phyloP scores from a whole-genome alignment of 140 eudicot genomes.

The Erigeron philadelphicus region DNA sequence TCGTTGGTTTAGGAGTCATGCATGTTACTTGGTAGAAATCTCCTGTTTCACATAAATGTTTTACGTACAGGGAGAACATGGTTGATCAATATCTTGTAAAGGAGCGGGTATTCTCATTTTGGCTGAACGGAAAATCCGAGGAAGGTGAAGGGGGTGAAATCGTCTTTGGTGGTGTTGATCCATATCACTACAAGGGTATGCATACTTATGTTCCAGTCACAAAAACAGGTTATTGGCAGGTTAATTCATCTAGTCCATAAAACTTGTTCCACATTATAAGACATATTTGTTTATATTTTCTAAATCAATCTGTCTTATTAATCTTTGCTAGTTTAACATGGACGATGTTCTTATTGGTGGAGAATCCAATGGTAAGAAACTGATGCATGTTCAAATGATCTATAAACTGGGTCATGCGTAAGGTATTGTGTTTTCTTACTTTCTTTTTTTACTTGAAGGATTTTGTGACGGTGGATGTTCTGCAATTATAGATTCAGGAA shows the following conservation, averaged over 20 bases:
- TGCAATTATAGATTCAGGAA: constrained; percentile 79
- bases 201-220: constrained; percentile 19
- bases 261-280: not conserved
- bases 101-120: constrained; percentile 9
- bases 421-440: not conserved
- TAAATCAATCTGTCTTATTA: not conserved
- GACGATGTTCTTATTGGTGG: constrained; percentile 10
- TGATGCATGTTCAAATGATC: not conserved
- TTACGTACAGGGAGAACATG: constrained; percentile 16
- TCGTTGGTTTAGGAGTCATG: not conserved
- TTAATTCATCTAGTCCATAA: not conserved
- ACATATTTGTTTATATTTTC: not conserved
- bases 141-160: constrained; percentile 21
- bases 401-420: not conserved
- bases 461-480: constrained; percentile 42
- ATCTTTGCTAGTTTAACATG: constrained; percentile 16
- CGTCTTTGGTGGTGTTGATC: constrained; percentile 17
- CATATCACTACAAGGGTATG: constrained; percentile 18
- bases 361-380: constrained; percentile 4
- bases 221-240: constrained; percentile 18
- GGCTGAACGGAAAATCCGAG: constrained; percentile 12
- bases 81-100: constrained; percentile 10
- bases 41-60: not conserved
- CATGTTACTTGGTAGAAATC: not conserved
- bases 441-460: not conserved